Evolutionary conservation across 2,329 filamentous ascomycete species (phyloP).

Genomic region (Purpureocillium takamizusanense): DNA sequence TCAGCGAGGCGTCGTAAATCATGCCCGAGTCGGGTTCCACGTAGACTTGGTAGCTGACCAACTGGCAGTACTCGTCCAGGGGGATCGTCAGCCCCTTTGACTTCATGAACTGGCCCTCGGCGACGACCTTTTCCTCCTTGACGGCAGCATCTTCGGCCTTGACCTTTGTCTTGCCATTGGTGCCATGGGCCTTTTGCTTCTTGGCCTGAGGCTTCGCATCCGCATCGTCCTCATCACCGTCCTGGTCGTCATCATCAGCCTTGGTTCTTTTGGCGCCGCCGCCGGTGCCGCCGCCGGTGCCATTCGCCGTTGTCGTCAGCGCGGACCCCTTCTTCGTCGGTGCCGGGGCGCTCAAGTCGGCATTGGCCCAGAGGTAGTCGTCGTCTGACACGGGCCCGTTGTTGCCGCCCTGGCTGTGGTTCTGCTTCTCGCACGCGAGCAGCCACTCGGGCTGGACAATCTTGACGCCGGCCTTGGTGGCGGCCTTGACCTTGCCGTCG

Average conservation of each 20-base stretch:
- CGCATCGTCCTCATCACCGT: conserved; percentile 8
- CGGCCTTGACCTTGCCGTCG: conserved; percentile 38
- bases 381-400: conserved; percentile 14
- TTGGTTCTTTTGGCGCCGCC: conserved; percentile 2
- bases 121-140: conserved; percentile 22
- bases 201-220: conserved; percentile 16
- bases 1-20: conserved; percentile 72
- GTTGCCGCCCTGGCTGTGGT: too few relatives aligned
- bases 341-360: not conserved
- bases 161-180: conserved; percentile 23
- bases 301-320: conserved; percentile 1
- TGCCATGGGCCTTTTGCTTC: conserved; percentile 16
- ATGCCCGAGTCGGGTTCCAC: conserved; percentile 51
- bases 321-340: too few relatives aligned
- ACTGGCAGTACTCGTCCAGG: conserved; percentile 35
- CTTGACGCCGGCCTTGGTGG: conserved; percentile 36
- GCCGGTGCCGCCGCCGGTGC: conserved; percentile 9
- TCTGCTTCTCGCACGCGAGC: conserved; percentile 36
- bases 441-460: conserved; percentile 56
- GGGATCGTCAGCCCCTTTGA: conserved; percentile 37
- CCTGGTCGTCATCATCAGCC: conserved; percentile 7
- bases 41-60: conserved; percentile 44
- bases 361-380: conserved; percentile 14
- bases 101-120: conserved; percentile 37
- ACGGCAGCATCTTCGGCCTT: conserved; percentile 14